Evolutionary conservation across 257 asterid species (phyloP).

Genomic region (Solanum stenotomum): DNA sequence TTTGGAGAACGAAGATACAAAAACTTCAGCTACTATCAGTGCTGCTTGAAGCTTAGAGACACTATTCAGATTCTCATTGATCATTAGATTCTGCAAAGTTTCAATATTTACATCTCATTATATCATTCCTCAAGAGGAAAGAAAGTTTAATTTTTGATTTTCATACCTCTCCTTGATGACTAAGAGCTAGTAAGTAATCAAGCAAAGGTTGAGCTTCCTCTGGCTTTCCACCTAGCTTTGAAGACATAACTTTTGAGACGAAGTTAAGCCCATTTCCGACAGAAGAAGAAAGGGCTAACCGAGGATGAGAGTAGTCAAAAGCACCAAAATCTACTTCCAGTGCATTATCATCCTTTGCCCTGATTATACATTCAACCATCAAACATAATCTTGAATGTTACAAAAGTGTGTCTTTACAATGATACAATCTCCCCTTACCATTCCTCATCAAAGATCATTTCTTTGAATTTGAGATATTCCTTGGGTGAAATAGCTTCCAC

Average conservation of each 20-base stretch:
- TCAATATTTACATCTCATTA: not conserved
- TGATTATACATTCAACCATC: constrained; percentile 11
- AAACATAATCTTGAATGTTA: not conserved
- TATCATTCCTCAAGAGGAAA: not conserved
- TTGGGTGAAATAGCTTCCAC: constrained; percentile 42
- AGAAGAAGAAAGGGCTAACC: constrained; percentile 43
- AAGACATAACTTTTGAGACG: constrained; percentile 55
- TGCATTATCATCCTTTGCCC: constrained; percentile 73
- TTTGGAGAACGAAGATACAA: constrained; percentile 40
- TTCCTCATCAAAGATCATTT: constrained; percentile 46
- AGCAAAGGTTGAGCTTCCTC: constrained; percentile 54
- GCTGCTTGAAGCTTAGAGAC: constrained; percentile 52
- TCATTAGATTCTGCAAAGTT: constrained; percentile 57
- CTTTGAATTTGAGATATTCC: constrained; percentile 61
- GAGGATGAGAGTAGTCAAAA: constrained; percentile 36
- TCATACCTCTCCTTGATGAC: constrained; percentile 60
- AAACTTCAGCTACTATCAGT: constrained; percentile 43
- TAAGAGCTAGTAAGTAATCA: constrained; percentile 54
- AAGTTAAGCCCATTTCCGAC: constrained; percentile 55
- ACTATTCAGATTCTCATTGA: constrained; percentile 48
- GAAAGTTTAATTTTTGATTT: not conserved
- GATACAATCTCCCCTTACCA: constrained; percentile 24
- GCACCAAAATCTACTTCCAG: constrained; percentile 72
- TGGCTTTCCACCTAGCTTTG: constrained; percentile 29
- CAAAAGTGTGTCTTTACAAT: not conserved